Evolutionary conservation across 176 grass and related monocot genomes (phyloP).

Genomic region (Carex littledalei): DNA sequence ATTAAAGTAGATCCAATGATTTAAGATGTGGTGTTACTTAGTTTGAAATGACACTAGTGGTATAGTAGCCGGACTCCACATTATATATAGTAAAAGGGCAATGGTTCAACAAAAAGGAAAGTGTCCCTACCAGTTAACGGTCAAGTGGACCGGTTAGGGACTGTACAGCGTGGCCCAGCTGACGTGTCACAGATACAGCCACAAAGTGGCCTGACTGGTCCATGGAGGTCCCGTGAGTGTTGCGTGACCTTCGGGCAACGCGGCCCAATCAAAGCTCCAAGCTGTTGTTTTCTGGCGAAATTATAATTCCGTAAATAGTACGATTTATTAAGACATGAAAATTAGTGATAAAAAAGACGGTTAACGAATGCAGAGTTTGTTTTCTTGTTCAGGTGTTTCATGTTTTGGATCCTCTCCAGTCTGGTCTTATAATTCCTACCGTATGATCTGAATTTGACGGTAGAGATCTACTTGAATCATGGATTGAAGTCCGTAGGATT

Average conservation of each 20-base stretch:
- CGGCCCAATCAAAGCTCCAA: not conserved
- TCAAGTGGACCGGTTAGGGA: not conserved
- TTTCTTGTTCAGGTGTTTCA: not conserved
- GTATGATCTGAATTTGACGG: not conserved
- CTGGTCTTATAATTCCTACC: not conserved
- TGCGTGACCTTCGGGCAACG: not conserved
- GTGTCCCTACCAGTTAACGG: not conserved
- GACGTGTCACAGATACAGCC: not conserved
- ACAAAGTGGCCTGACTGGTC: not conserved
- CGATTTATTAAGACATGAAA: not conserved
- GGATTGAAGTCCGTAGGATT: not conserved
- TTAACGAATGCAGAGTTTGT: not conserved
- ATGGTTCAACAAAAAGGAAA: too few relatives aligned
- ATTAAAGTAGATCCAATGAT: too few relatives aligned
- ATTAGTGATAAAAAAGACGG: not conserved
- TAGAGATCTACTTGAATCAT: not conserved
- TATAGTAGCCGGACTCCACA: too few relatives aligned
- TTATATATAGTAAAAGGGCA: too few relatives aligned
- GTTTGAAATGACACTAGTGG: too few relatives aligned
- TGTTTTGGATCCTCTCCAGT: too few relatives aligned
- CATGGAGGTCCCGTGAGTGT: not conserved
- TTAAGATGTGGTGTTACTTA: too few relatives aligned
- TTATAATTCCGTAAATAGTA: not conserved
- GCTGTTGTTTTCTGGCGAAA: not conserved
- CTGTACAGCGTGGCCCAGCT: not conserved